These are phyloP conservation scores for Chalara sp. DNA, from an alignment of 2,329 filamentous ascomycete species.

Conservation along the genomic window DNA sequence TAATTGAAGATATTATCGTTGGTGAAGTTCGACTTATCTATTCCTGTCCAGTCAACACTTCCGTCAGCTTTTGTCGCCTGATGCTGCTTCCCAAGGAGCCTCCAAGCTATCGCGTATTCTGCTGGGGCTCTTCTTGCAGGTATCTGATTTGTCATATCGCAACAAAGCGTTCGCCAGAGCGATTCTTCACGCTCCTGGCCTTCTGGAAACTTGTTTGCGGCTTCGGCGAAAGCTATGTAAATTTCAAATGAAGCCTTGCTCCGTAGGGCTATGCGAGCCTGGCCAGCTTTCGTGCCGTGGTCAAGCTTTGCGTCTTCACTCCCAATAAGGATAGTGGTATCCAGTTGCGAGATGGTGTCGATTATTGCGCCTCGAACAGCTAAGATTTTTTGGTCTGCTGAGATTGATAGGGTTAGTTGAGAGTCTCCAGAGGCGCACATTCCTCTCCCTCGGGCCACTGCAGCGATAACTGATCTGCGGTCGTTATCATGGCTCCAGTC, in stretches of 20 bases:
- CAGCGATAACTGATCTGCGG: neutral
- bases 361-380: conserved; percentile 2
- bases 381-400: conserved; percentile 3
- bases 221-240: conserved; percentile 1
- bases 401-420: conserved; percentile 1
- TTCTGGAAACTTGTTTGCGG: conserved; percentile 2
- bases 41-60: neutral
- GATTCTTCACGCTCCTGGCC: conserved; percentile 2
- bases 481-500: conserved; percentile 4
- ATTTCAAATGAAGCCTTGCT: neutral
- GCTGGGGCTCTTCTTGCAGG: conserved; percentile 2
- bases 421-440: conserved; percentile 1
- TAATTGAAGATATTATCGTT: neutral
- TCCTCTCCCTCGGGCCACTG: neutral
- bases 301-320: conserved; percentile 1
- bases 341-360: conserved; percentile 1
- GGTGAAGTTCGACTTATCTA: neutral
- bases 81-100: neutral
- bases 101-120: conserved; percentile 1
- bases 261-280: conserved; percentile 1
- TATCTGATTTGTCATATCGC: conserved; percentile 1
- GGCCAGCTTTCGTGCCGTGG: conserved; percentile 1
- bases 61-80: neutral
- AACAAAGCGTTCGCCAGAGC: conserved; percentile 4
- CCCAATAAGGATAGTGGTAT: neutral